phyloP scores from a whole-genome alignment of 2,329 filamentous ascomycete species.

The Exophiala dermatitidis region DNA sequence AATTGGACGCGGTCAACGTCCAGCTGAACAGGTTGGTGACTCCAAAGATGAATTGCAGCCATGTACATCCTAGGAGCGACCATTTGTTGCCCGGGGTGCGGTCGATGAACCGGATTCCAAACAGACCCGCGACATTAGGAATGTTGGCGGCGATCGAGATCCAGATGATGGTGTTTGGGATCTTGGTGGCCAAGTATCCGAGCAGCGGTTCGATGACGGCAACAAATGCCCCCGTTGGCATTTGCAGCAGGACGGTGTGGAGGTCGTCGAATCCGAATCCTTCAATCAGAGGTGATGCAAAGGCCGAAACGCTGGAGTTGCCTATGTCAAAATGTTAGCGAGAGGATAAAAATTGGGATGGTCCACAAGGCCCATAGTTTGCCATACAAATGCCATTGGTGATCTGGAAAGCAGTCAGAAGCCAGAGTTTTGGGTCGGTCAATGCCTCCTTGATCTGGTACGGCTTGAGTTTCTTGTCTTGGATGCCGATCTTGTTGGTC shows the following conservation, averaged over 20 bases:
- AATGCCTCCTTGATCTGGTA: conserved; percentile 35
- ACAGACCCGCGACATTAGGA: conserved; percentile 36
- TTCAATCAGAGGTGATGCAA: conserved; percentile 41
- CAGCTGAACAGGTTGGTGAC: conserved; percentile 46
- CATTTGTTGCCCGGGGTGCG: conserved; percentile 36
- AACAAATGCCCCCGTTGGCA: conserved; percentile 32
- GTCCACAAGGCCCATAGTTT: too few species aligned
- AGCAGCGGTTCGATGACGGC: conserved; percentile 31
- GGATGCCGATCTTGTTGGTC: conserved; percentile 37
- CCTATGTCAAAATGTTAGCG: conserved; percentile 33
- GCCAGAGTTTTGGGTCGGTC: conserved; percentile 34
- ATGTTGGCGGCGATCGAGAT: conserved; percentile 27
- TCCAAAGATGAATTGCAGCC: conserved; percentile 46
- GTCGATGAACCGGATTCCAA: conserved; percentile 45
- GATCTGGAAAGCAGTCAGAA: conserved; percentile 37
- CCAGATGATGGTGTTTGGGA: conserved; percentile 36
- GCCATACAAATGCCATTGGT: conserved; percentile 36
- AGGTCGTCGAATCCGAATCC: conserved; percentile 37
- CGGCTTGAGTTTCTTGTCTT: conserved; percentile 33
- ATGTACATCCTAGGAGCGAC: conserved; percentile 46
- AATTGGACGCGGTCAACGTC: conserved; percentile 43
- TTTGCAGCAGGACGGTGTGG: conserved; percentile 31
- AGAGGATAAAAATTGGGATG: too few species aligned
- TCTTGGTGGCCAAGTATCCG: conserved; percentile 40
- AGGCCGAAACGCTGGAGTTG: conserved; percentile 45